phyloP scores from a whole-genome alignment of 192 early-diverging fungal genomes.

The Rhizoclosmatium sp. region DNA sequence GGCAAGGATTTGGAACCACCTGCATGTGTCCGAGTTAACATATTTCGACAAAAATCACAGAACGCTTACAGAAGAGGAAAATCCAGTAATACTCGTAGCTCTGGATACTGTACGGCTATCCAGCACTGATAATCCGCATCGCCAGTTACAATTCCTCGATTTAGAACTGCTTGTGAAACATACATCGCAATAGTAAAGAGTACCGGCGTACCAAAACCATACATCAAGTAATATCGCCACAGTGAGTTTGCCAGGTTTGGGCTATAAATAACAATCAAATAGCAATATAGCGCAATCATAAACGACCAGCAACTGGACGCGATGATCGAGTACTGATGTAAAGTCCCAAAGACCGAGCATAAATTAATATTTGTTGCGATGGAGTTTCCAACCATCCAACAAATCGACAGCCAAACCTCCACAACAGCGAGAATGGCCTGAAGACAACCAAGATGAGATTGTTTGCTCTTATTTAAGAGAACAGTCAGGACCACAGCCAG shows the following conservation, averaged over 20 bases:
- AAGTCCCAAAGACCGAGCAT: background rate
- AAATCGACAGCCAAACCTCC: background rate
- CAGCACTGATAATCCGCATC: background rate
- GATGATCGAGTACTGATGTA: background rate
- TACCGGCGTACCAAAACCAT: constrained; percentile 6
- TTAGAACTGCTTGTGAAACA: background rate
- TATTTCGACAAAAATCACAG: no score
- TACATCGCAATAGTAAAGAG: background rate
- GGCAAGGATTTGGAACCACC: no score
- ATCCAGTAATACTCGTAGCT: background rate
- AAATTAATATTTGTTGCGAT: background rate
- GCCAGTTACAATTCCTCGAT: constrained; percentile 4
- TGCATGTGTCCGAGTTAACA: no score
- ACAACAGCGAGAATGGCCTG: background rate
- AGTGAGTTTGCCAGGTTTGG: background rate
- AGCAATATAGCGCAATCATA: constrained; percentile 1
- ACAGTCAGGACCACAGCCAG: background rate
- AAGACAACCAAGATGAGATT: background rate
- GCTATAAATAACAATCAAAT: background rate
- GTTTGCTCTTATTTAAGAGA: background rate
- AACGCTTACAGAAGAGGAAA: background rate
- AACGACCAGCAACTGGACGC: background rate
- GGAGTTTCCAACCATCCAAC: background rate
- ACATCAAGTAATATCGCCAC: background rate
- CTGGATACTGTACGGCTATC: background rate